phyloP scores from a whole-genome alignment of 352 stramenopile species.

The Globisporangium ultimum region DNA sequence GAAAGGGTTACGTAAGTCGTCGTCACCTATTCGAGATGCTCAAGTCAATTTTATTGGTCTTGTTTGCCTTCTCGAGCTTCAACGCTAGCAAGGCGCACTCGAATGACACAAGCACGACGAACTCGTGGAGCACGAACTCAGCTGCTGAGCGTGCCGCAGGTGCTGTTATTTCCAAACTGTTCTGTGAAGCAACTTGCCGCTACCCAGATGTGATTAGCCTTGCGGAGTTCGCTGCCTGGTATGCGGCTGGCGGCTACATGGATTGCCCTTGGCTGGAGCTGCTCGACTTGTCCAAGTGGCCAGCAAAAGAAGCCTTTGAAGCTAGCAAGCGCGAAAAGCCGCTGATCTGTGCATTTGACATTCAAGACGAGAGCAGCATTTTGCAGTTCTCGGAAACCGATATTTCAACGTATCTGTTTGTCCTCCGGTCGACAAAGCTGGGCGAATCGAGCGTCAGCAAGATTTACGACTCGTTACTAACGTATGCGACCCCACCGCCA shows the following conservation, averaged over 20 bases:
- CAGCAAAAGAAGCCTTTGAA: slow-evolving; percentile 83
- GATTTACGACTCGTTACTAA: slow-evolving; percentile 76
- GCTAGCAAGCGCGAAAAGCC: slow-evolving; percentile 85
- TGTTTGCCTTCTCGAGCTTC: slow-evolving; percentile 85
- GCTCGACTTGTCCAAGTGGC: slow-evolving; percentile 95
- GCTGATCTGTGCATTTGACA: slow-evolving; percentile 84
- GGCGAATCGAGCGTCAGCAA: slow-evolving; percentile 65
- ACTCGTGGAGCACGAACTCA: slow-evolving; percentile 72
- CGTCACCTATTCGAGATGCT: slow-evolving; percentile 81
- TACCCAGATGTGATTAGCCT: slow-evolving; percentile 85
- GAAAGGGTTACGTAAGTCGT: slow-evolving; percentile 58
- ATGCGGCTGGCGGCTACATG: slow-evolving; percentile 92
- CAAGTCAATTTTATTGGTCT: slow-evolving; percentile 72
- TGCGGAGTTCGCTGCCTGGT: slow-evolving; percentile 96
- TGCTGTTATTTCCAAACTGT: slow-evolving; percentile 87
- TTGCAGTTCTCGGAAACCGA: slow-evolving; percentile 82
- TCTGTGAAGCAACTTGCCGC: slow-evolving; percentile 65
- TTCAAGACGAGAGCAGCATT: slow-evolving; percentile 81
- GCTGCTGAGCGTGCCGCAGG: slow-evolving; percentile 87
- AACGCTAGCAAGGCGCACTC: slow-evolving; percentile 56
- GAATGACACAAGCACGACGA: slow-evolving; percentile 55
- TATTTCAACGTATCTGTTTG: slow-evolving; percentile 83
- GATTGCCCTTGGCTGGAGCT: slow-evolving; percentile 96
- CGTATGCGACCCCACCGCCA: slow-evolving; percentile 64
- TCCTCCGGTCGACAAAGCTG: slow-evolving; percentile 80